Percentiles rank a stretch among this genome's conserved stretches.
Conservation (phyloP, 73 alveolate genomes). For the Paraurostyla sp. region DNA sequence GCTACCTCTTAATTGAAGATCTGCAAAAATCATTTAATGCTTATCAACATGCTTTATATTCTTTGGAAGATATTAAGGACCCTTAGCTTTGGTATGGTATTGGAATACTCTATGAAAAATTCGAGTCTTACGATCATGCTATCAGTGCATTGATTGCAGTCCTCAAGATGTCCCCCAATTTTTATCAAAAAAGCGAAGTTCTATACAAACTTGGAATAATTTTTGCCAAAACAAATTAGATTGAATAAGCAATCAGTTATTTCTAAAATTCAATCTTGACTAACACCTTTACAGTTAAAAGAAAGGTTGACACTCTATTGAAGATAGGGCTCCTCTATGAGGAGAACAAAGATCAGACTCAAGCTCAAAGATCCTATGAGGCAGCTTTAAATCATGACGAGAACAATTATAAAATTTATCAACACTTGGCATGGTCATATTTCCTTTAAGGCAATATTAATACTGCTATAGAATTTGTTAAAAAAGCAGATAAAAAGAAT, state of each 20-base stretch:
- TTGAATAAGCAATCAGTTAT: slow-evolving; percentile 74
- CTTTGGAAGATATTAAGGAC: slow-evolving; percentile 78
- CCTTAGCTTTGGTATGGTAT: slow-evolving; percentile 88
- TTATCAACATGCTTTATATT: slow-evolving; percentile 79
- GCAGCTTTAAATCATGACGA: slow-evolving; percentile 78
- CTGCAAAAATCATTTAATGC: slow-evolving; percentile 81
- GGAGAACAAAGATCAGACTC: slow-evolving; percentile 63
- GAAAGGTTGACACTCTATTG: slow-evolving; percentile 79
- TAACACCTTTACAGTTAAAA: slow-evolving; percentile 71
- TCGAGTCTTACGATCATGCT: slow-evolving; percentile 84
- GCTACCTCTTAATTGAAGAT: slow-evolving; percentile 80
- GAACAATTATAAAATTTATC: slow-evolving; percentile 67
- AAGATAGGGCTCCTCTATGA: slow-evolving; percentile 84
- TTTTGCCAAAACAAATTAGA: slow-evolving; percentile 74
- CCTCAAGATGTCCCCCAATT: slow-evolving; percentile 75
- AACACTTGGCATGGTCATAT: slow-evolving; percentile 79
- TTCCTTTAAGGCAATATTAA: slow-evolving; percentile 56
- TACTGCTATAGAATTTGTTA: slow-evolving; percentile 68
- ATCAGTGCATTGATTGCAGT: slow-evolving; percentile 79
- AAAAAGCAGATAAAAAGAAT: slow-evolving; percentile 73
- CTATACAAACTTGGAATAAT: slow-evolving; percentile 76
- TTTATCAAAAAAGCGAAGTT: slow-evolving; percentile 81
- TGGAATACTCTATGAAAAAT: slow-evolving; percentile 81
- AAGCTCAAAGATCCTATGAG: slow-evolving; percentile 75
- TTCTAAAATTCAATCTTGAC: slow-evolving; percentile 77